phyloP scores from a whole-genome alignment of 257 asterid genomes.

The Cruciata laevipes region DNA sequence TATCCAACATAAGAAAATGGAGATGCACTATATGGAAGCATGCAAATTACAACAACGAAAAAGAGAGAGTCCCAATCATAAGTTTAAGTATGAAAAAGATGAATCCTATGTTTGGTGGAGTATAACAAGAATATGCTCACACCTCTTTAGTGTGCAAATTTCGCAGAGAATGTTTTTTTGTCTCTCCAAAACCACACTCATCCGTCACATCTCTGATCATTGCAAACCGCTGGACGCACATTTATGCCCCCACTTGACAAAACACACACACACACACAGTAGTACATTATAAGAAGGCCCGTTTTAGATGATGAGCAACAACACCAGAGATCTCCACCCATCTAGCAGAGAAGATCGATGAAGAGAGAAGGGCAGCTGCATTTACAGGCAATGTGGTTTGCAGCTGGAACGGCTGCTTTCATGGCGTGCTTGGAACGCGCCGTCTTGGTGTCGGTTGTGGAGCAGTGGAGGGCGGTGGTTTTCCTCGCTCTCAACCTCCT shows the following conservation, averaged over 20 bases:
- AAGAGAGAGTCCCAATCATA: slow-evolving; percentile 13
- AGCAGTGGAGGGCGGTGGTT: slow-evolving; percentile 74
- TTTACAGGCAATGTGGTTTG: slow-evolving; percentile 70
- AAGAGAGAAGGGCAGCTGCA: slow-evolving; percentile 39
- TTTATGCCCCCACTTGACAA: slow-evolving; percentile 18
- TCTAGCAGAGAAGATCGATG: neutral
- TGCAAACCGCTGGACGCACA: slow-evolving; percentile 24
- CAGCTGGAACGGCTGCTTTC: slow-evolving; percentile 79
- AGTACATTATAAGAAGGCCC: slow-evolving; percentile 22
- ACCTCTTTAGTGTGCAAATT: slow-evolving; percentile 21
- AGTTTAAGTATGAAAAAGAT: neutral
- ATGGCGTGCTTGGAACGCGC: slow-evolving; percentile 76
- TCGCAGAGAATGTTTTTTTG: slow-evolving; percentile 62
- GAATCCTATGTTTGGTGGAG: neutral
- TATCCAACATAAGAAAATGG: slow-evolving; percentile 1
- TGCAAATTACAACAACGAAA: slow-evolving; percentile 9
- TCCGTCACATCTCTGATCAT: slow-evolving; percentile 41
- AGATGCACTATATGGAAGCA: neutral
- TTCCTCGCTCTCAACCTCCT: slow-evolving; percentile 80
- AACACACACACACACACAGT: slow-evolving; percentile 3
- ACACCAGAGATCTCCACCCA: neutral
- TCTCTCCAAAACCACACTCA: slow-evolving; percentile 33
- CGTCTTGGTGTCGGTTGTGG: slow-evolving; percentile 46
- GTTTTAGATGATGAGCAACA: neutral
- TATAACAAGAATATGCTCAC: slow-evolving; percentile 27